Percentiles rank a stretch among this genome's conserved stretches.
Evolutionary conservation across 768 basidiomycete species (phyloP).

Genomic region (Gloeophyllum trabeum): DNA sequence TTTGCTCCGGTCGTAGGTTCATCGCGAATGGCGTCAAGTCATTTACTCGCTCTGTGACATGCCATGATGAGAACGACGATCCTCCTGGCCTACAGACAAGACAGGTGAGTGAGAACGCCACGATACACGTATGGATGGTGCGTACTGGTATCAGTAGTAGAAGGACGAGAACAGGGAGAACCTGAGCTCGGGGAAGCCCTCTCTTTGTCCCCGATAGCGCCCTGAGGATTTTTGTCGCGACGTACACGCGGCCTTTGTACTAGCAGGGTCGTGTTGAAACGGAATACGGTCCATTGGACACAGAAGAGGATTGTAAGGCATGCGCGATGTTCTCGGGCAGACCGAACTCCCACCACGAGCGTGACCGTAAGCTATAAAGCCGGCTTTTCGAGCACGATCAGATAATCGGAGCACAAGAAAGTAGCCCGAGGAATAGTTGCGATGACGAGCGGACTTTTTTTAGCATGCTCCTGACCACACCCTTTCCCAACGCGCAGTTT

Average conservation of each 20-base stretch:
- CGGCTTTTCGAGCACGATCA: too few relatives aligned
- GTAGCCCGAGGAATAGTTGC: too few relatives aligned
- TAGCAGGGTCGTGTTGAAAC: slow-evolving; percentile 83
- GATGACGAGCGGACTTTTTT: too few relatives aligned
- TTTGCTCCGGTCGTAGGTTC: too few relatives aligned
- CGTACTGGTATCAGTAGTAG: slow-evolving; percentile 84
- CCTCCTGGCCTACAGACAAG: slow-evolving; percentile 38
- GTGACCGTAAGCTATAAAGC: too few relatives aligned
- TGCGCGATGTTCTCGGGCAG: slow-evolving; percentile 94
- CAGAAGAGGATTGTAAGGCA: slow-evolving; percentile 89
- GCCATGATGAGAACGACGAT: slow-evolving; percentile 83
- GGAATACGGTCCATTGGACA: slow-evolving; percentile 91
- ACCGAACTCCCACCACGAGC: slow-evolving; percentile 57
- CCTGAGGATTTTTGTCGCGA: slow-evolving; percentile 98
- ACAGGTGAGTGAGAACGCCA: neutral
- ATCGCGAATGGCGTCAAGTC: neutral
- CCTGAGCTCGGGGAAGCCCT: slow-evolving; percentile 89
- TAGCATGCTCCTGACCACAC: too few relatives aligned
- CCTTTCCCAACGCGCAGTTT: too few relatives aligned
- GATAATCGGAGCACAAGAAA: too few relatives aligned
- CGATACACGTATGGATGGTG: slow-evolving; percentile 8
- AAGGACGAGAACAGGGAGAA: slow-evolving; percentile 89
- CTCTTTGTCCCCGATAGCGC: slow-evolving; percentile 90
- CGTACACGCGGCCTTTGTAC: slow-evolving; percentile 96
- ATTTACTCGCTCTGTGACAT: slow-evolving; percentile 51